Evolutionary conservation across 208 protist genomes (phyloP).

Genomic region (Herpetomonas muscarum): DNA sequence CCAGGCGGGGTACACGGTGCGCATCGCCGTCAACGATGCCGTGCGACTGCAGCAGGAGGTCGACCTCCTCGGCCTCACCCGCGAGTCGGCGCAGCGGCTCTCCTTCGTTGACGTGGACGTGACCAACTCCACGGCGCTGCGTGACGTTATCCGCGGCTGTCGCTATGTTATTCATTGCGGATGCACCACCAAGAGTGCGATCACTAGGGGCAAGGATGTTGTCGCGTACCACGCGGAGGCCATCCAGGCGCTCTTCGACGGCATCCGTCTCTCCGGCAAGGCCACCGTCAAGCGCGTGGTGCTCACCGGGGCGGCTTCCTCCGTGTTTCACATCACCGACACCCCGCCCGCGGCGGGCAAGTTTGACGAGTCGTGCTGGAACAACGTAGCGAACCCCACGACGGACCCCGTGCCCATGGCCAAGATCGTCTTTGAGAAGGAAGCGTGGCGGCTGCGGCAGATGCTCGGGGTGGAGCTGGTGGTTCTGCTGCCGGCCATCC

Average conservation of each 20-base stretch:
- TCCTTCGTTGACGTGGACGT: slow-evolving; percentile 69
- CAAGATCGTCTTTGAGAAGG: slow-evolving; percentile 81
- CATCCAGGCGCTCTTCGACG: slow-evolving; percentile 84
- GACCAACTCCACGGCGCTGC: slow-evolving; percentile 67
- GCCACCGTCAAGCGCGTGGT: slow-evolving; percentile 84
- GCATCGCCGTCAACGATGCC: slow-evolving; percentile 57
- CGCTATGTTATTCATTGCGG: slow-evolving; percentile 89
- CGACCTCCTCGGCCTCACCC: slow-evolving; percentile 65
- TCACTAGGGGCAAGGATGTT: slow-evolving; percentile 22
- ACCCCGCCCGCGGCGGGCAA: slow-evolving; percentile 42
- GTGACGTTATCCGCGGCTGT: slow-evolving; percentile 74
- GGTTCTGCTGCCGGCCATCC: slow-evolving; percentile 80
- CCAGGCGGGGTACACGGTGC: slow-evolving; percentile 84
- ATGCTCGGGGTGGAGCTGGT: slow-evolving; percentile 89
- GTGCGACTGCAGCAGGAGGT: slow-evolving; percentile 55
- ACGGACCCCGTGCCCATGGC: slow-evolving; percentile 77
- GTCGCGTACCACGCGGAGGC: slow-evolving; percentile 64
- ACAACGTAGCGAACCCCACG: slow-evolving; percentile 49
- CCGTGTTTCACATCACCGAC: slow-evolving; percentile 77
- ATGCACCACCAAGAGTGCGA: slow-evolving; percentile 24
- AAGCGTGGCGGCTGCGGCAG: slow-evolving; percentile 83
- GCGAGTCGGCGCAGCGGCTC: slow-evolving; percentile 56
- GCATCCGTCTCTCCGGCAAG: slow-evolving; percentile 70
- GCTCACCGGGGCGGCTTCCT: slow-evolving; percentile 72
- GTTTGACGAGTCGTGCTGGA: slow-evolving; percentile 87